Percentiles rank a stretch among this genome's conserved stretches.
Conservation (phyloP, 805 yeast species). For the Aciculoconidium aculeatum region DNA sequence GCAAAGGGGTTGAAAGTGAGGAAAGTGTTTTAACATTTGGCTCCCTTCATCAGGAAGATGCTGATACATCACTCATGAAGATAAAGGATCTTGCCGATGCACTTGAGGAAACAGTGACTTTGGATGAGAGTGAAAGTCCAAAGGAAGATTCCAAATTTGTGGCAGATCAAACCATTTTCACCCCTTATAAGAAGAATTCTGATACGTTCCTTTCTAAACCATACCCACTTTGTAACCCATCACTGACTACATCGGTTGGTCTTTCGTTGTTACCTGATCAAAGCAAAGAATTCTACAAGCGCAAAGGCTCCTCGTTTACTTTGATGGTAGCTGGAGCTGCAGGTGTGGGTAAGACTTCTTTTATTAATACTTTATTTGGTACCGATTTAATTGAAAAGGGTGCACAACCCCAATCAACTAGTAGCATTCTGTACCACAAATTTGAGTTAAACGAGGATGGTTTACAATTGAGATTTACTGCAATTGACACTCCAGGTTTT, state of each 20-base stretch:
- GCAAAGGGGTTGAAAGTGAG: too few relatives aligned
- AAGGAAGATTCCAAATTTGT: too few relatives aligned
- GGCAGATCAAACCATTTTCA: too few relatives aligned
- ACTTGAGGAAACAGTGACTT: too few relatives aligned
- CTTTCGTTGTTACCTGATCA: conserved; percentile 25
- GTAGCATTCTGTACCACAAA: conserved; percentile 1
- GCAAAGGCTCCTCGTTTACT: conserved; percentile 29
- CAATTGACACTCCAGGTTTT: conserved; percentile 44
- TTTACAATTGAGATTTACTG: conserved; percentile 15
- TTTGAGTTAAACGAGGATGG: conserved; percentile 15
- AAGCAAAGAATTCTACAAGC: conserved; percentile 16
- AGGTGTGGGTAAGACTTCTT: conserved; percentile 22
- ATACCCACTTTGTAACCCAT: too few relatives aligned
- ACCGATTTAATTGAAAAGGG: conserved; percentile 9
- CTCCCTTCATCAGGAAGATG: too few relatives aligned
- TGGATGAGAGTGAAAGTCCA: too few relatives aligned
- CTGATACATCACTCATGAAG: too few relatives aligned
- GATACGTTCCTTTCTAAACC: too few relatives aligned
- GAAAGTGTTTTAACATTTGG: too few relatives aligned
- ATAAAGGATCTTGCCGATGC: too few relatives aligned
- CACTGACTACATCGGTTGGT: conserved; percentile 18
- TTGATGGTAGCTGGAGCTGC: conserved; percentile 33
- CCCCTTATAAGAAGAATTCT: too few relatives aligned
- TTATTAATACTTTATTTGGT: conserved; percentile 20
- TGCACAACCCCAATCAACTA: not conserved